These are phyloP conservation scores for Gossypium thurberi DNA, from an alignment of 345 rosid genomes.

Conservation along the genomic window DNA sequence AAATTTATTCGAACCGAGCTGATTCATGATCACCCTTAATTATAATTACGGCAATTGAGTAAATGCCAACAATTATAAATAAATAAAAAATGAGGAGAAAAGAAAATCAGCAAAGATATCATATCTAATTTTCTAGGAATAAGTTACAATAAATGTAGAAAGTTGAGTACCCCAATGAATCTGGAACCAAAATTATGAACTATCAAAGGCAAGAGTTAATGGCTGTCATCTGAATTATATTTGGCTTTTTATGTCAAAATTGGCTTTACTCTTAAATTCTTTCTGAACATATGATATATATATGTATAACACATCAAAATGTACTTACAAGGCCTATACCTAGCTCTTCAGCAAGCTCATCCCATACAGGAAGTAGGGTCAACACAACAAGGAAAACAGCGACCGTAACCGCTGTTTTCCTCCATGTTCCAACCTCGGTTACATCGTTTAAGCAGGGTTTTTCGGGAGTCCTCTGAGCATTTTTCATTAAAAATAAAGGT, in stretches of 20 bases:
- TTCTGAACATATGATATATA: not conserved
- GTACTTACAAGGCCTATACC: conserved; percentile 88
- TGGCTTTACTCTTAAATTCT: conserved; percentile 5
- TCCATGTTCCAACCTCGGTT: conserved; percentile 91
- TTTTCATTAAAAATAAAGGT: not conserved
- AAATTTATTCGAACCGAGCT: no score
- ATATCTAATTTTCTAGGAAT: not conserved
- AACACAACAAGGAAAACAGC: conserved; percentile 54
- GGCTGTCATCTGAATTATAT: not conserved
- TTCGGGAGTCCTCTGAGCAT: conserved; percentile 71
- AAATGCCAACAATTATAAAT: no score
- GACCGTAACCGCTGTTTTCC: conserved; percentile 50
- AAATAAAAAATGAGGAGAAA: no score
- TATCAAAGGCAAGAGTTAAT: not conserved
- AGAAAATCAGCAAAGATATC: not conserved
- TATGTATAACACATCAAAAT: conserved; percentile 28
- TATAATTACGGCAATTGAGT: no score
- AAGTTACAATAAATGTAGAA: not conserved
- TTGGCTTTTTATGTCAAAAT: conserved; percentile 10
- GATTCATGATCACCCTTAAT: no score
- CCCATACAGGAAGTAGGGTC: conserved; percentile 85
- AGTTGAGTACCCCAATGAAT: not conserved
- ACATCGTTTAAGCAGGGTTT: conserved; percentile 90
- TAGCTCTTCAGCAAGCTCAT: conserved; percentile 90
- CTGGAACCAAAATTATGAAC: not conserved